Conservation (phyloP, 2,329 filamentous ascomycete species). For the Neopestalotiopsis sp. region DNA sequence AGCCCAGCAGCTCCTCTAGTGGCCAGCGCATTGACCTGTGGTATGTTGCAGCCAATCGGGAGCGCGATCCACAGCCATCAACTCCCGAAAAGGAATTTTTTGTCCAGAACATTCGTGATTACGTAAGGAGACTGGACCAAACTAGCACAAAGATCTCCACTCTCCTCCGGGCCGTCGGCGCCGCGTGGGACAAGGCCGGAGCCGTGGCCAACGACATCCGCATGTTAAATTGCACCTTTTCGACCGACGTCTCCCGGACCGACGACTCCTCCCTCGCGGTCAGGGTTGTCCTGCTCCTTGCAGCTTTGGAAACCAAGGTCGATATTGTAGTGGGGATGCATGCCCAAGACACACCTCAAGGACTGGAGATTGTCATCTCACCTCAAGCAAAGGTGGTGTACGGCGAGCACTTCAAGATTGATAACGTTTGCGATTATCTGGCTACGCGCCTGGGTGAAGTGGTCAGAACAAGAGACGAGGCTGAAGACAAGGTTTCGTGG, state of each 20-base stretch:
- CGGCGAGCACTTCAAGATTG: conserved; percentile 77
- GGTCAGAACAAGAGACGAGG: conserved; percentile 41
- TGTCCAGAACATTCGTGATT: conserved; percentile 72
- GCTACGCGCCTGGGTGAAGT: conserved; percentile 54
- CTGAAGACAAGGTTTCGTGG: conserved; percentile 50
- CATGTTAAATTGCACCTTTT: conserved; percentile 66
- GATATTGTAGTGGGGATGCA: conserved; percentile 64
- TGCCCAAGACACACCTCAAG: conserved; percentile 49
- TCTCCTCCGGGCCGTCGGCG: conserved; percentile 64
- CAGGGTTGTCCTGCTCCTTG: conserved; percentile 66
- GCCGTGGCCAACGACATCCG: conserved; percentile 65
- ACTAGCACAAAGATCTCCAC: conserved; percentile 59
- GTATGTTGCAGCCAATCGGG: conserved; percentile 68
- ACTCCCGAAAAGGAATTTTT: conserved; percentile 78
- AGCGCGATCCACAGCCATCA: conserved; percentile 58
- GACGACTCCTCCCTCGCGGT: conserved; percentile 70
- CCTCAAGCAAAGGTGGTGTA: conserved; percentile 71
- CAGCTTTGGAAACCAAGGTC: conserved; percentile 71
- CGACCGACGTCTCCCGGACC: conserved; percentile 67
- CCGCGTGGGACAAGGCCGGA: conserved; percentile 70
- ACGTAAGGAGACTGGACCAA: conserved; percentile 67
- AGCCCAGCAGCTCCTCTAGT: neutral
- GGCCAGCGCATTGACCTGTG: conserved; percentile 70
- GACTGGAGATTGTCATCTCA: conserved; percentile 59
- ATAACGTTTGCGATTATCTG: conserved; percentile 77